Evolutionary conservation across 2,329 filamentous ascomycete species (phyloP).

Genomic region (Pestalotiopsis sp.): DNA sequence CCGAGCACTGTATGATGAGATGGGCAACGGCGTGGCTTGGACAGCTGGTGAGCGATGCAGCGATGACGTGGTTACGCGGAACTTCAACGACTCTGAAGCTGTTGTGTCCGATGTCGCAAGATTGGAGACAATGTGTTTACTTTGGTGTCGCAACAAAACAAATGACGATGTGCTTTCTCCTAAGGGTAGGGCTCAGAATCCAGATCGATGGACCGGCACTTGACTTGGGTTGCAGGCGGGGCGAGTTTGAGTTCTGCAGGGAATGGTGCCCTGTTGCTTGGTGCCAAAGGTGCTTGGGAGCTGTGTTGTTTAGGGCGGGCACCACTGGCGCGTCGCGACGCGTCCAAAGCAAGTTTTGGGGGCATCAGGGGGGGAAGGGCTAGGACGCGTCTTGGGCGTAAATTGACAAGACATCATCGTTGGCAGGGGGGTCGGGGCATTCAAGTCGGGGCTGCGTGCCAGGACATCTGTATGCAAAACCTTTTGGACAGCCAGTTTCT

Average conservation of each 20-base stretch:
- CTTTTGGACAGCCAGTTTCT: neutral
- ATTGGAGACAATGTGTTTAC: conserved; percentile 8
- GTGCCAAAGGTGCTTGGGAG: neutral
- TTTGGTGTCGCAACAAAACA: conserved; percentile 8
- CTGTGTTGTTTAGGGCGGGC: neutral
- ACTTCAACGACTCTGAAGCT: neutral
- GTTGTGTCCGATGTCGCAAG: neutral
- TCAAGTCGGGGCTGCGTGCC: neutral
- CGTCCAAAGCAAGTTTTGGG: neutral
- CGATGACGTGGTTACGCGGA: neutral
- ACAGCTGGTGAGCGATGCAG: neutral
- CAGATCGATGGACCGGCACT: neutral
- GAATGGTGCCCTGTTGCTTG: neutral
- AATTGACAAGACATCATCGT: conserved; percentile 5
- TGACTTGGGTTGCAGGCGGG: neutral
- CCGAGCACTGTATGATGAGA: neutral
- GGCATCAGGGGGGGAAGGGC: neutral
- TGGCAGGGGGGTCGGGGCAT: neutral
- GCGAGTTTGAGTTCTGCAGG: neutral
- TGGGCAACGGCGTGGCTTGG: neutral
- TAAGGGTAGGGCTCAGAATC: conserved; percentile 8
- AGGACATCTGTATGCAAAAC: neutral
- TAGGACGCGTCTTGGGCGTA: conserved; percentile 7
- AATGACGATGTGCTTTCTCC: conserved; percentile 1
- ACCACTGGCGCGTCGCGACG: neutral